Evolutionary conservation across 352 stramenopile genomes (phyloP), one percentile per base, ranked within the genome.

Genomic region (Pythium rhizo-oryzae): DNA sequence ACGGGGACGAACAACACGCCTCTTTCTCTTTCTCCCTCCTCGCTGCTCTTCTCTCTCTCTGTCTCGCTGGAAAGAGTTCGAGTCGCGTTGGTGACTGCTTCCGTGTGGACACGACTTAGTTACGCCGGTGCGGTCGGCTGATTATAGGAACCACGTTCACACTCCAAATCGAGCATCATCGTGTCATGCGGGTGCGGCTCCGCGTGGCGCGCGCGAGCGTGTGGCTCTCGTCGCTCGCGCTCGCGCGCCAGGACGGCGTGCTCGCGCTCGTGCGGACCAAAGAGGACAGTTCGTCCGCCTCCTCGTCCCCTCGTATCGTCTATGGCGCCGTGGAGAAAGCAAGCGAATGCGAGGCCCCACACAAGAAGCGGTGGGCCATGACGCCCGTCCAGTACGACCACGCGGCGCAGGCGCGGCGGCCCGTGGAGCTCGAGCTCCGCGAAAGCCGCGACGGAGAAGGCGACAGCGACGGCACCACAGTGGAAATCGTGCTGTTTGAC

Each of bases 401-500:
- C 56, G 39, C 16, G n/a, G 13, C 49, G 0, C 43, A 52, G 25
- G 8, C 39, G 24, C 46, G 12, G 13, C 59, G 35, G 8, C n/a
- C 35, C 13, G 49, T 65, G 21, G 47, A 41, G 5, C 21, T 49
- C 7, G n/a, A 58, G 21, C 13, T 59, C 50, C 12, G 8, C 50
- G 24, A 35, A 33, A 33, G 28, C 24, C 11, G n/a, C 50, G 24
- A 56, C 9, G 23, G 11, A 24, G 28, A 33, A 2, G 6, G 24
- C 39, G 19, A 23, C 15, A 6, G 28, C 12, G 41, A 7, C 41
- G 41, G 9, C 41, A 19, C 41, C 9, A 8, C 44, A 12, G 33
- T 83, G 4, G 74, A 83, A 25, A 76, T 83, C 25, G 62, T 75
- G 41, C 63, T 88, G 13, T 88, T 88, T 16, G 16, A 55, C 13